Percentiles rank a stretch among this genome's conserved stretches.
phyloP scores from a whole-genome alignment of 2,329 filamentous ascomycete genomes.

The Aspergillus neotritici region DNA sequence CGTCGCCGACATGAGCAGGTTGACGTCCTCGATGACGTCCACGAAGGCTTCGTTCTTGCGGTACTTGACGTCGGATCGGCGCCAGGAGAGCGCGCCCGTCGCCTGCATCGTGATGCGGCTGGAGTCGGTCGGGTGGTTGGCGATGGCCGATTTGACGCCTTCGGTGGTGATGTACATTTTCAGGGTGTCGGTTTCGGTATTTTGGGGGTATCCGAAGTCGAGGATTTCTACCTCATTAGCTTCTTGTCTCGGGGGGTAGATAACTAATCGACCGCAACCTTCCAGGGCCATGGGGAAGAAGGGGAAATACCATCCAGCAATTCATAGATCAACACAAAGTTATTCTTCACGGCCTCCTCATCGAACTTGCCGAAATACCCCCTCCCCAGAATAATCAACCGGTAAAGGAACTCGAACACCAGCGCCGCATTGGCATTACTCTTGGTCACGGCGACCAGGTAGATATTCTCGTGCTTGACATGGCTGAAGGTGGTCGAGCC shows the following conservation, averaged over 20 bases:
- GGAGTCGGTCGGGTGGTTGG: constrained; percentile 72
- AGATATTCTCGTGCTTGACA: constrained; percentile 99
- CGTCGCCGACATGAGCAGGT: constrained; percentile 96
- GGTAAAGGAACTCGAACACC: constrained; percentile 96
- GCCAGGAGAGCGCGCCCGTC: constrained; percentile 93
- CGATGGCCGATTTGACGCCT: constrained; percentile 77
- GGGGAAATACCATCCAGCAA: constrained; percentile 64
- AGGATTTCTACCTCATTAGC: constrained; percentile 77
- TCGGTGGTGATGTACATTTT: constrained; percentile 99
- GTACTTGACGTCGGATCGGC: constrained; percentile 95
- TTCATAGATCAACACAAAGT: constrained; percentile 98
- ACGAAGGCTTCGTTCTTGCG: constrained; percentile 99
- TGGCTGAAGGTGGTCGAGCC: constrained; percentile 98
- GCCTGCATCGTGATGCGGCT: constrained; percentile 99
- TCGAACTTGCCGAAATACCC: constrained; percentile 99
- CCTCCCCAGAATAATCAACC: constrained; percentile 80
- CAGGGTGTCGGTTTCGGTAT: constrained; percentile 95
- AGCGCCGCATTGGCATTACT: constrained; percentile 98
- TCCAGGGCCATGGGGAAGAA: not conserved
- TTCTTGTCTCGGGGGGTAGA: too few species aligned
- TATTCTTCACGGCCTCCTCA: constrained; percentile 99
- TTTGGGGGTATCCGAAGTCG: constrained; percentile 98
- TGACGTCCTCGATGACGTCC: constrained; percentile 98
- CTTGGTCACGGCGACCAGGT: constrained; percentile 94
- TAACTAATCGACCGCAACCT: too few species aligned